Base-by-base conservation (phyloP, 768 basidiomycete genomes). In the Amyloporia xantha region DNA sequence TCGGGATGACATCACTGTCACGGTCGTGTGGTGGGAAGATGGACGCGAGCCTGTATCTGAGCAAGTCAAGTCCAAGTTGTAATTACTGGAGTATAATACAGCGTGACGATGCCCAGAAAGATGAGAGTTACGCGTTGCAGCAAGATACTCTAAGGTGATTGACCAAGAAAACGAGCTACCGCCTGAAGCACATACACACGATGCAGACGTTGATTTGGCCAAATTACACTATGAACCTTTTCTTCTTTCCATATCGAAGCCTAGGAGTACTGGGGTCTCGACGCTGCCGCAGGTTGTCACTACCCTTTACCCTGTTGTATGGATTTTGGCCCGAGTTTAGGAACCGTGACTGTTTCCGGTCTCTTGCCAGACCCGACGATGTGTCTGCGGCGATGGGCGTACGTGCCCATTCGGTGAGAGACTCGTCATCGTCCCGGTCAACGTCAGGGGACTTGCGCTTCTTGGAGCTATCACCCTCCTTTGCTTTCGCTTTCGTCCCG, bases 1-100 rank as follows among this genome's bases (percentile, higher is more conserved):
- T 62, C 74, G 91, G 38, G 91, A 94, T 59, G 91, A 94, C 63
- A 75, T 85, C 26, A 91, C 87, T 1, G 90, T 90, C 19, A 88
- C 86, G 12, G 88, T 89, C 27, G 75, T 89, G 21, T 89, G 83
- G 79, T 92, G 84, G 89, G 85, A 86, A 60, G 83, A 78, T 40
- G 80, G 78, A 15, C 71, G 71, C n/a, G 75, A 78, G 57, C 15
- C 6, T 47, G 43, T 30, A 44, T 52, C 27, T 27, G 46, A 47
- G 46, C 46, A 36, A 39, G 47, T 47, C 39, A 61, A 54, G 49
- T 54, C 62, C 30, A 64, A 62, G 42, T 50, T 64, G 50, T 62
- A 49, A 58, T 49, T 44, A 23, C 28, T 28, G 7, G 13, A 40
- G 47, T 52, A 47, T 28, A 25, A 21, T 55, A 55, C 46, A 50